Evolutionary conservation across 2,329 filamentous ascomycete species (phyloP), one percentile per base, ranked within the genome.

Genomic region (Coniochaeta sp.): DNA sequence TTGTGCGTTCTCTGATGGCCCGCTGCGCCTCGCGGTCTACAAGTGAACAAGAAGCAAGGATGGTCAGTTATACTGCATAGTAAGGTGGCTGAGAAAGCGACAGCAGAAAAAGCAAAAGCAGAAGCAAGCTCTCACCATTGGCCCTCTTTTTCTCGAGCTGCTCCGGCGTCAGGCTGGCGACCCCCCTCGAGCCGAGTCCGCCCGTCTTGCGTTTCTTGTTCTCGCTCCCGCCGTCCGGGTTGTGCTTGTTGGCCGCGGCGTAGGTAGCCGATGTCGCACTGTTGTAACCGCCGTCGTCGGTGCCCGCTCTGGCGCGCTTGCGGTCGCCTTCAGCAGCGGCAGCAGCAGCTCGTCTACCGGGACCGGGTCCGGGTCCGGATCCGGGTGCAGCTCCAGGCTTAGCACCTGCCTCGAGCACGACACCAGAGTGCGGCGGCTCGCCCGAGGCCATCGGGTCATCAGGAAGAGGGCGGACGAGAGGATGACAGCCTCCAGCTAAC

Each of bases 11-110:
- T 47, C 91, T 83, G 62, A 96, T 95, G 42, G 90, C 90, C 56
- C 91, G 84, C 72, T 96, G 91, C 32, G 91, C 91, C 73, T 96
- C 90, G 61, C 91, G 87, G 71, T 96, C 91, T 82, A 85, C 4
- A 22, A 54, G 38, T 40, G 55, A 55, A 85, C 4, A 22, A 54
- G 38, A 40, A 52, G 54, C 24, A 52, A 19, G 2, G 9, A 40
- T 10, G 47, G 61, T 54, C 58, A 40, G 42, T n/a, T 9, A 14
- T 24, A 40, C 6, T 32, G n/a, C 17, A 28, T 14, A 55, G 22
- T 19, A 47, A 60, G 57, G 16, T 57, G 36, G 38, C 57, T 40
- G 10, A 40, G 10, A n/a, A 36, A 36, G 7, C 34, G n/a, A n/a
- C n/a, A 6, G 6, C 32, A 34, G 32, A 12, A 34, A 34, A 6